Base-by-base conservation (phyloP, 352 stramenopile species). In the Pythium diclinum region DNA sequence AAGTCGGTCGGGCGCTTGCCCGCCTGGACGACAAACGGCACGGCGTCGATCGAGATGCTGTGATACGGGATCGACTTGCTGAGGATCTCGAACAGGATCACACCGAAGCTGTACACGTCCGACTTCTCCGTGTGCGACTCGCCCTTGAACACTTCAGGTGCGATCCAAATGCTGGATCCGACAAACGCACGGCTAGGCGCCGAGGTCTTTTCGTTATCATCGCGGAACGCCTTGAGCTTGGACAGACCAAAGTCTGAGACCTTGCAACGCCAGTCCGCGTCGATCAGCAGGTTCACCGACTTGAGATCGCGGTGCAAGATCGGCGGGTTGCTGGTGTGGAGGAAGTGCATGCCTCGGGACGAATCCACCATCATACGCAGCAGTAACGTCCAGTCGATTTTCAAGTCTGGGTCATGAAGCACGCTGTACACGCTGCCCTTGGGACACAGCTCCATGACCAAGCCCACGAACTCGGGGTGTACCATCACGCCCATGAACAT, bases 401-500 rank as follows among this genome's bases (percentile, higher is more conserved):
- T 85, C 47, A 87, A 60, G 5, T 93, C 85, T 13, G 86, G 74
- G 44, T 72, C 81, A 66, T 94, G 84, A 32, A 96, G 83, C 7
- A 95, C 81, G 16, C 63, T 85, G 75, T 94, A 92, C 17, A 95
- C 76, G n/a, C 82, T 94, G 0, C 87, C 87, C 38, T 93, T 92
- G 3, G 85, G 83, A 48, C 89, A 94, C 21, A 95, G 76, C 65
- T 96, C 87, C 87, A 96, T 96, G 49, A 96, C 88, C 6, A 97
- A 61, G 0, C 86, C 85, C 28, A 95, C 83, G 32, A 91, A 92
- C 46, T 92, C 81, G 0, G 87, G 88, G n/a, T 93, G 85, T 32
- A 95, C 79, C 81, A 93, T 95, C 21, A 93, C 81, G 25, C 88
- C 88, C 84, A 97, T 93, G 68, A 96, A 96, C 81, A 97, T 94